Base-by-base conservation (phyloP, 306 rosid species). In the Neltuma alba region DNA sequence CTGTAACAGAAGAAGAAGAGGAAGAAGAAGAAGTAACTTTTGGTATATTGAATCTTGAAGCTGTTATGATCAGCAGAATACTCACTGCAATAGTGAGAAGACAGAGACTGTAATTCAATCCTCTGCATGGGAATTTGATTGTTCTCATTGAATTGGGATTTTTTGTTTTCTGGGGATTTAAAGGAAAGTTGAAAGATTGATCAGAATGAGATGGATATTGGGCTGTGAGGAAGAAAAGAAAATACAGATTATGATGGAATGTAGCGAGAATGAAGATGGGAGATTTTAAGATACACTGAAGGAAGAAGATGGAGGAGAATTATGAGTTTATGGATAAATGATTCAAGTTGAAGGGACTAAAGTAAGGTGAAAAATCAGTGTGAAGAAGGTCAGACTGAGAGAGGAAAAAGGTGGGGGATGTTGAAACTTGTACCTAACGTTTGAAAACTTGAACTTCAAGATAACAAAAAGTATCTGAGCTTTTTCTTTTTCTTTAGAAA, bases 91-190 rank as follows among this genome's bases (percentile, higher is more conserved):
- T 40, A n/a, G 74, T 78, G 34, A 82, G 79, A 77, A 88, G 68
- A 81, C 89, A 83, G 20, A 88, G 74, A 65, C 78, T 33, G 74
- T 70, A 83, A 62, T 85, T 81, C 28, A 88, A 80, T 45, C 78
- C 83, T 82, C 88, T 76, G 36, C 89, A 68, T 54, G 65, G 50
- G 72, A 81, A 75, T 81, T 88, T 87, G 67, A 73, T 75, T 6
- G 60, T 79, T 77, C 90, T 88, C 93, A 91, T 89, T 88, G 88
- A 67, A 55, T 33, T 67, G 79, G 72, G 1, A n/a, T 20, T 20
- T 21, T 21, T 54, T 54, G 0, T 68, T 23, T 3, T 13, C 36
- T 58, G 65, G 65, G 64, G 37, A 60, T 60, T 60, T 60, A 4
- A 13, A 60, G 34, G 0, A 60, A 60, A 30, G 37, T 60, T 60